Conservation (phyloP, 345 rosid genomes). For the Eucalyptus regnans region DNA sequence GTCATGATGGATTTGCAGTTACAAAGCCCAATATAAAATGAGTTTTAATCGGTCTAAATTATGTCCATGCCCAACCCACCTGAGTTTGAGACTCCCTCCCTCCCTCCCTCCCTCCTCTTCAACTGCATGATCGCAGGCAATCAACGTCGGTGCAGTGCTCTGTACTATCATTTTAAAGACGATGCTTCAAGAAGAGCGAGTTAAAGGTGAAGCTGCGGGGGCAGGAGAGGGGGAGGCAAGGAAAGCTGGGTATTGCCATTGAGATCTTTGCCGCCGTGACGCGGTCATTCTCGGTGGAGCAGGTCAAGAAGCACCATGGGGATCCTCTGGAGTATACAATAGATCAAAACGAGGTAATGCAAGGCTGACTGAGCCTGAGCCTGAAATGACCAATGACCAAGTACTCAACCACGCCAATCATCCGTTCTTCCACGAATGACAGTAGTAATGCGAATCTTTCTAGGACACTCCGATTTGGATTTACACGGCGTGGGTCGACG, state of each 20-base stretch:
- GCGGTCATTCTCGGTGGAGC: slow-evolving; percentile 60
- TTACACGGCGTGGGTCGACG: neutral
- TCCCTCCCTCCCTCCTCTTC: neutral
- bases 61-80: neutral
- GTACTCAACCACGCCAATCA: neutral
- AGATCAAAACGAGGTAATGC: neutral
- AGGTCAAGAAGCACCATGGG: slow-evolving; percentile 80
- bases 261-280: slow-evolving; percentile 68
- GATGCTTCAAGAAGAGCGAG: slow-evolving; percentile 47
- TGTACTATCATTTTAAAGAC: neutral
- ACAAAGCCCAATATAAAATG: neutral
- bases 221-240: slow-evolving; percentile 68
- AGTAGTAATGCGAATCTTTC: neutral
- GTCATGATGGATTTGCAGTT: neutral
- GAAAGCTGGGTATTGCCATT: slow-evolving; percentile 55
- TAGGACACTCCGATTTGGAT: neutral
- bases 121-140: neutral
- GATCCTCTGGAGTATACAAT: slow-evolving; percentile 53
- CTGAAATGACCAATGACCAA: neutral
- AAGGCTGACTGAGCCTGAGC: neutral
- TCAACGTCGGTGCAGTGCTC: neutral
- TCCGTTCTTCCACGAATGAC: neutral
- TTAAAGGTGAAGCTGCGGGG: slow-evolving; percentile 64
- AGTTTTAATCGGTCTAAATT: neutral
- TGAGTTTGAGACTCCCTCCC: neutral